Conservation (phyloP, 805 yeast genomes). For the Ogataea zsoltii region DNA sequence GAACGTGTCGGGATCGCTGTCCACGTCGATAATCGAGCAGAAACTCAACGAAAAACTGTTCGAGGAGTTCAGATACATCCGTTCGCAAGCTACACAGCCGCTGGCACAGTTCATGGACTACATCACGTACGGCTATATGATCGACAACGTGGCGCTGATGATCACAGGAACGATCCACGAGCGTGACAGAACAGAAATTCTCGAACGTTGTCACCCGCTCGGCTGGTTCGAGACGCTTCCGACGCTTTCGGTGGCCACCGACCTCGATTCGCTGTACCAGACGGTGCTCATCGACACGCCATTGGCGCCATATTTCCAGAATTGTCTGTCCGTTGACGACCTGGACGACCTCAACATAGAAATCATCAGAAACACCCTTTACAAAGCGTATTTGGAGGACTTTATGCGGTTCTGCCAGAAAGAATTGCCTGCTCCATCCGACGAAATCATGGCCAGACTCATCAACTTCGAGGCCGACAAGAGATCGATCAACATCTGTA, state of each 20-base stretch:
- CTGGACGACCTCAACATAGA: conserved; percentile 95
- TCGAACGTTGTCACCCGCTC: conserved; percentile 90
- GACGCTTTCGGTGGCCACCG: conserved; percentile 91
- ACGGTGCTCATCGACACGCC: conserved; percentile 96
- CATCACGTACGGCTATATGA: conserved; percentile 96
- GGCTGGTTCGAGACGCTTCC: conserved; percentile 99
- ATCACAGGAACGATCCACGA: conserved; percentile 97
- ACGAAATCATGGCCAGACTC: conserved; percentile 75
- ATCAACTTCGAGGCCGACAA: conserved; percentile 93
- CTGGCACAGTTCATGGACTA: conserved; percentile 84
- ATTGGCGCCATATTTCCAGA: conserved; percentile 92
- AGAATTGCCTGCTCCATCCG: conserved; percentile 71
- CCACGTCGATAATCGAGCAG: conserved; percentile 85
- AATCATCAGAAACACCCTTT: conserved; percentile 85
- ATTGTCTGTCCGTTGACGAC: conserved; percentile 83
- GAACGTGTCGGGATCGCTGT: conserved; percentile 76
- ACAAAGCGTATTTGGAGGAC: conserved; percentile 91
- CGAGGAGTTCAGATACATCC: conserved; percentile 81
- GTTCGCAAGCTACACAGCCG: conserved; percentile 80
- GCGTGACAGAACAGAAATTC: conserved; percentile 84
- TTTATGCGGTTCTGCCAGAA: conserved; percentile 64
- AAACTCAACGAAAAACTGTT: conserved; percentile 72
- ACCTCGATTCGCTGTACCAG: conserved; percentile 87
- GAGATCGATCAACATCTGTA: conserved; percentile 85
- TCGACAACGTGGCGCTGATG: conserved; percentile 93